These are phyloP conservation scores for Russula sp. DNA, from an alignment of 768 basidiomycete genomes.

Conservation along the genomic window DNA sequence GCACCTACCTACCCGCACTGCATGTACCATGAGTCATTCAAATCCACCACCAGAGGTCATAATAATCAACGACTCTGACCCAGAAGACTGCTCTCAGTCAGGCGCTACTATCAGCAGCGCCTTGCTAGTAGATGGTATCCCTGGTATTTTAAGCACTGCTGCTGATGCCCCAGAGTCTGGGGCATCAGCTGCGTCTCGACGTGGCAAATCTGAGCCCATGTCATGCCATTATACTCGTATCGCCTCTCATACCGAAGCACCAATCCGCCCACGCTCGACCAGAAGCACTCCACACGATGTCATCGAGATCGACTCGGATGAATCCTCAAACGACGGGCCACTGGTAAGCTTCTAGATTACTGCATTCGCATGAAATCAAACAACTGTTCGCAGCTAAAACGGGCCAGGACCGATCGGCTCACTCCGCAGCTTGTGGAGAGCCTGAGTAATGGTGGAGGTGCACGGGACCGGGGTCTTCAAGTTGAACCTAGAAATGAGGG, in stretches of 20 bases:
- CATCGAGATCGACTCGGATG: background rate
- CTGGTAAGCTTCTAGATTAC: background rate
- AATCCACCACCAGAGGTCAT: background rate
- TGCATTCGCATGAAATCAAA: background rate
- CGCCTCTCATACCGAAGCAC: background rate
- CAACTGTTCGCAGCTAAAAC: background rate
- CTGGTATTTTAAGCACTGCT: background rate
- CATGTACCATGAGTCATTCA: background rate
- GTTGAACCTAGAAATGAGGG: background rate
- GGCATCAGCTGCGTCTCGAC: background rate
- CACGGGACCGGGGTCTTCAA: background rate
- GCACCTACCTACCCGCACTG: no score
- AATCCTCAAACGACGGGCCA: background rate
- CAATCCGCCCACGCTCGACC: background rate
- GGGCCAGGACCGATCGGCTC: background rate
- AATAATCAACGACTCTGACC: constrained; percentile 1
- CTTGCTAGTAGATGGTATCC: background rate
- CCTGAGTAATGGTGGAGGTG: no score
- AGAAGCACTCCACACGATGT: background rate
- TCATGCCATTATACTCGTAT: background rate
- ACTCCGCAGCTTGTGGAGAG: background rate
- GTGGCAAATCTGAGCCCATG: background rate
- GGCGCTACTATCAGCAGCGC: background rate
- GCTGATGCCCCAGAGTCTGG: no score
- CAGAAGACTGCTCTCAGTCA: background rate